Conservation (phyloP, 2,329 filamentous ascomycete genomes). For the Aspergillus amoenus region DNA sequence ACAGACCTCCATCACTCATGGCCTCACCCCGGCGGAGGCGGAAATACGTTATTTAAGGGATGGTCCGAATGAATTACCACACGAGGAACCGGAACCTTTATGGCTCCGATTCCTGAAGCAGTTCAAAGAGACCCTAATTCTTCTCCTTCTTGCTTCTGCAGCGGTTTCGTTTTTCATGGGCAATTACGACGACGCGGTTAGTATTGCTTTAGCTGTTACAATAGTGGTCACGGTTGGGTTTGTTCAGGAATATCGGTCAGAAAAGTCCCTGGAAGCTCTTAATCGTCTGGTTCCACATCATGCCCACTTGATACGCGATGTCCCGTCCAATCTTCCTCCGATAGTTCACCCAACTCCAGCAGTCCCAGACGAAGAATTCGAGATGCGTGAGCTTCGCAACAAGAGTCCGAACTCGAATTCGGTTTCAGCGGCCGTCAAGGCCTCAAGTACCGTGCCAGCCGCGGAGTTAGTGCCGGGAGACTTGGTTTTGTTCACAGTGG, state of each 20-base stretch:
- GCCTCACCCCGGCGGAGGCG: slow-evolving; percentile 78
- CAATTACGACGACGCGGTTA: slow-evolving; percentile 91
- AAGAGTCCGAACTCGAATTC: slow-evolving; percentile 48
- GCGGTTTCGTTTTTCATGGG: slow-evolving; percentile 85
- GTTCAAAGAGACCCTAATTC: slow-evolving; percentile 92
- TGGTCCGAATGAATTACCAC: slow-evolving; percentile 91
- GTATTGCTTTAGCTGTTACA: slow-evolving; percentile 92
- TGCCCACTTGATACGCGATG: slow-evolving; percentile 82
- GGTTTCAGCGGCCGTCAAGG: slow-evolving; percentile 65
- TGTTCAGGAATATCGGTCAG: slow-evolving; percentile 94
- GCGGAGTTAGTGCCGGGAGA: slow-evolving; percentile 87
- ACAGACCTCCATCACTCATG: slow-evolving; percentile 77
- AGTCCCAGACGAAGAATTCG: slow-evolving; percentile 42
- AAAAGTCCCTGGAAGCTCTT: slow-evolving; percentile 93
- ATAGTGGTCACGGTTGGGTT: slow-evolving; percentile 97
- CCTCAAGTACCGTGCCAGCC: slow-evolving; percentile 83
- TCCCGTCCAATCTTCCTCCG: slow-evolving; percentile 25
- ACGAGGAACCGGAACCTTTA: slow-evolving; percentile 87
- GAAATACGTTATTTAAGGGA: slow-evolving; percentile 74
- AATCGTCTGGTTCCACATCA: slow-evolving; percentile 93
- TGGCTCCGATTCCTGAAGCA: slow-evolving; percentile 96
- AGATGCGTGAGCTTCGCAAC: slow-evolving; percentile 49
- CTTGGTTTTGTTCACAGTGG: slow-evolving; percentile 88
- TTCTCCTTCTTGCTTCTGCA: slow-evolving; percentile 87
- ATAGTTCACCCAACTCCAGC: slow-evolving; percentile 21